phyloP scores from a whole-genome alignment of 1,139 yeast species.

The Blastobotrys serpentis region DNA sequence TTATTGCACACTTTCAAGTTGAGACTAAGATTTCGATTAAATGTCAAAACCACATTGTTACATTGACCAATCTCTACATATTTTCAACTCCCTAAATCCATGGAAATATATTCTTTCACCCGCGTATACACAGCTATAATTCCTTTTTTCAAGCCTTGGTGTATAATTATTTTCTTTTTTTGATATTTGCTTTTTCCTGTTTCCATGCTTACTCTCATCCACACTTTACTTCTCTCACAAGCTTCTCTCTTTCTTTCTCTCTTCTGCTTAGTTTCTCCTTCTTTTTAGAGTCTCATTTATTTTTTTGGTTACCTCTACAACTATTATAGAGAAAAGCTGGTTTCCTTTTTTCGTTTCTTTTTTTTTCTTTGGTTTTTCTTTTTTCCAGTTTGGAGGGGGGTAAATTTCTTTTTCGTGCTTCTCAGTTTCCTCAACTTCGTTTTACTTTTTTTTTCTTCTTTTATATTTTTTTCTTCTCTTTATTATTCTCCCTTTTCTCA shows the following conservation, averaged over 20 bases:
- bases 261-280: background rate
- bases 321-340: background rate
- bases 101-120: too few species aligned
- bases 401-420: background rate
- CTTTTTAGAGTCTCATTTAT: conserved; percentile 3
- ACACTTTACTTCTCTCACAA: background rate
- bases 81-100: too few species aligned
- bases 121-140: background rate
- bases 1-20: too few species aligned
- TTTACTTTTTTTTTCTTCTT: background rate
- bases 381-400: background rate
- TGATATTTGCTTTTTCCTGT: background rate
- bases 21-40: too few species aligned
- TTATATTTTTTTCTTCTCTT: too few species aligned
- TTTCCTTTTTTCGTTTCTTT: background rate
- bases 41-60: too few species aligned
- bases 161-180: background rate
- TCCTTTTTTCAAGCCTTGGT: background rate
- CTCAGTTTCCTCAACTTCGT: background rate
- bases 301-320: background rate
- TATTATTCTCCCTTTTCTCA: too few species aligned
- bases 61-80: too few species aligned
- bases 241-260: background rate
- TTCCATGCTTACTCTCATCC: background rate
- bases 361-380: background rate